Evolutionary conservation across 1,284 basidiomycete genomes (phyloP), one percentile per base, ranked within the genome.

Genomic region (Vanrija sp.): DNA sequence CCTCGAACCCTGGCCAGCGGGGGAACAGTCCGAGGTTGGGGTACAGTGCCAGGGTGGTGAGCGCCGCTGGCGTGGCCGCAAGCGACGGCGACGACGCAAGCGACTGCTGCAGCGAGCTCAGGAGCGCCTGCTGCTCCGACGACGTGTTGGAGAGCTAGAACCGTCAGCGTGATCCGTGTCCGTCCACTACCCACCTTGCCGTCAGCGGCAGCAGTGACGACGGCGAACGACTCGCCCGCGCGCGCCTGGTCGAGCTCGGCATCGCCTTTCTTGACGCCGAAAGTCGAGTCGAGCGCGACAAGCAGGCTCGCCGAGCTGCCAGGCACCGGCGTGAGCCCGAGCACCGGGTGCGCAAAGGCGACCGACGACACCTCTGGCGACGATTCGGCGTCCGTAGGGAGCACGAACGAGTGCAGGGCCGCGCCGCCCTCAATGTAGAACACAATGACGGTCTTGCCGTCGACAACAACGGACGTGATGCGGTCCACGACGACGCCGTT

Each of bases 351-450:
- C 3, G 66, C 49, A n/a, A 73, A 43, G 7, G 65, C 46, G 14
- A 68, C 51, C 4, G 71, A 66, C n/a, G 59, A 34, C 23, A 76
- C 54, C 18, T 38, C 25, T 15, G 49, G 60, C 16, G 49, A 44
- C 23, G 58, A 49, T 1, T 23, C 21, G 21, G 52, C 21, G 19
- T 62, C 61, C 9, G 59, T 25, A 6, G 61, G 43, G 15, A 75
- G 56, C 15, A 63, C 45, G 55, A 75, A 69, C 5, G 68, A 61
- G 57, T 75, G 73, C 16, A 78, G 44, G 3, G 73, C 68, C 1
- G 69, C 55, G 39, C 51, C 74, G 64, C 77, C 77, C 59, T 74
- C 71, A 1, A 75, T 72, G 53, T 69, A 73, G 62, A 77, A 76
- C 14, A 76, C 44, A 12, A 76, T 62, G 5, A 70, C 57, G 0